These are phyloP conservation scores for Lyophyllum atratum DNA, from an alignment of 768 basidiomycete species.

Conservation along the genomic window DNA sequence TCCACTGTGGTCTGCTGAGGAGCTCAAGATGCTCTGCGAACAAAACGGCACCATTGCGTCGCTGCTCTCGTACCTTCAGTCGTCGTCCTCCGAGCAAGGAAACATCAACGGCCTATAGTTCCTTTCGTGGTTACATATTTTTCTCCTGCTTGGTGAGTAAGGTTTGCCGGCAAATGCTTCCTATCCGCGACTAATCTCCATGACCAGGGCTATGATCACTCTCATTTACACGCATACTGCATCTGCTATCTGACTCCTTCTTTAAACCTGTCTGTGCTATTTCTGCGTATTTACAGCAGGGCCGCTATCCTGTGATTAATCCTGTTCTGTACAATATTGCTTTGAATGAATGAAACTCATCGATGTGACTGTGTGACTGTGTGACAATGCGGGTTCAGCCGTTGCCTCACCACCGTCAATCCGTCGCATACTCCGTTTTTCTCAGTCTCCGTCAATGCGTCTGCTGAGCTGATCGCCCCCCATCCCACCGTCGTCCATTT, in stretches of 20 bases:
- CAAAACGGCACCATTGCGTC: conserved; percentile 88
- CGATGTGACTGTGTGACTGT: conserved; percentile 8
- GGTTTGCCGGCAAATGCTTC: not conserved
- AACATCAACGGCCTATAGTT: conserved; percentile 14
- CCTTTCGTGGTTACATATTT: not conserved
- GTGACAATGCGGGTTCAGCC: conserved; percentile 9
- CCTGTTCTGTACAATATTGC: not conserved
- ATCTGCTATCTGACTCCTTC: conserved; percentile 3
- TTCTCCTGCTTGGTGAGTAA: conserved; percentile 5
- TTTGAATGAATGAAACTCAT: not conserved
- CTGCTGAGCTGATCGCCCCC: conserved; percentile 16
- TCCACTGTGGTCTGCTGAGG: conserved; percentile 75
- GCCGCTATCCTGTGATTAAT: conserved; percentile 6
- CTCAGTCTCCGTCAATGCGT: conserved; percentile 17
- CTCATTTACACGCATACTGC: conserved; percentile 6
- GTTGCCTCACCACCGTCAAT: conserved; percentile 10
- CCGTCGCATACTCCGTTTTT: conserved; percentile 9
- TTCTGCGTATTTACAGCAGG: not conserved
- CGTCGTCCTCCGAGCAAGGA: conserved; percentile 44
- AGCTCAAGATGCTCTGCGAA: conserved; percentile 80
- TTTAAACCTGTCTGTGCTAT: not conserved
- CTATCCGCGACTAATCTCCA: not conserved
- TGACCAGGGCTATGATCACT: not conserved
- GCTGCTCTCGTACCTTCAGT: conserved; percentile 67
- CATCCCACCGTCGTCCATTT: conserved; percentile 8